Evolutionary conservation across 148 eudicot genomes (phyloP).

Genomic region (Spergularia marina): DNA sequence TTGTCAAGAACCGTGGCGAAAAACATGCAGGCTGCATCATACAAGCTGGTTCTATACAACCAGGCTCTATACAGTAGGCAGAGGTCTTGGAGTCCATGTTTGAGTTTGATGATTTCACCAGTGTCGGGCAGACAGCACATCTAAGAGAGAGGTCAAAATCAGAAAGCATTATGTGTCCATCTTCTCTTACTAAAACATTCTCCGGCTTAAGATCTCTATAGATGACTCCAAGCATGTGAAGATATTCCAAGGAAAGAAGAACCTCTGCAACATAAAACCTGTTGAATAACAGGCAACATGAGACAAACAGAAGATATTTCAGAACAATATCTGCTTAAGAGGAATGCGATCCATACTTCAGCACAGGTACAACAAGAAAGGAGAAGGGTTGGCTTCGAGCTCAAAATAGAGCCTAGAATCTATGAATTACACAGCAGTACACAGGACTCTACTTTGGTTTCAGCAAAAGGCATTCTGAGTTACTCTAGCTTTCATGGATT

Average conservation of each 20-base stretch:
- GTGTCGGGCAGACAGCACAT: slow-evolving; percentile 75
- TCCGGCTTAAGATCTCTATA: slow-evolving; percentile 95
- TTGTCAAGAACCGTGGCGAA: slow-evolving; percentile 55
- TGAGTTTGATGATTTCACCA: slow-evolving; percentile 58
- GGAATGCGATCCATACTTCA: no score
- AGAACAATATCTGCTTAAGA: no score
- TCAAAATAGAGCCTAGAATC: no score
- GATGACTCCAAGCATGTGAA: slow-evolving; percentile 97
- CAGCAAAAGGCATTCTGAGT: no score
- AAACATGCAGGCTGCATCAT: slow-evolving; percentile 80
- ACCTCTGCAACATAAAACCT: slow-evolving; percentile 97
- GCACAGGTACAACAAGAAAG: no score
- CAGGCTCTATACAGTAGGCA: slow-evolving; percentile 44
- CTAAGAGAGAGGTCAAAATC: slow-evolving; percentile 94
- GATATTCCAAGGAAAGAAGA: slow-evolving; percentile 86
- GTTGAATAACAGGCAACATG: slow-evolving; percentile 9
- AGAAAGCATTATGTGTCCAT: slow-evolving; percentile 96
- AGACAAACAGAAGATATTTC: background rate
- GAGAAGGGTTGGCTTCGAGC: no score
- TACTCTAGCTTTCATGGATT: no score
- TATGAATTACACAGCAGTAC: no score
- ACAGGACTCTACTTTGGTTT: no score
- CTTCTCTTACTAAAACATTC: slow-evolving; percentile 85
- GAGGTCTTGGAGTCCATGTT: slow-evolving; percentile 55
- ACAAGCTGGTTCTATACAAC: slow-evolving; percentile 68